A percentile compares a stretch with the other conserved stretches of the same genome.
Evolutionary conservation across 2,329 filamentous ascomycete species (phyloP).

Genomic region (Trichoderma gracile): DNA sequence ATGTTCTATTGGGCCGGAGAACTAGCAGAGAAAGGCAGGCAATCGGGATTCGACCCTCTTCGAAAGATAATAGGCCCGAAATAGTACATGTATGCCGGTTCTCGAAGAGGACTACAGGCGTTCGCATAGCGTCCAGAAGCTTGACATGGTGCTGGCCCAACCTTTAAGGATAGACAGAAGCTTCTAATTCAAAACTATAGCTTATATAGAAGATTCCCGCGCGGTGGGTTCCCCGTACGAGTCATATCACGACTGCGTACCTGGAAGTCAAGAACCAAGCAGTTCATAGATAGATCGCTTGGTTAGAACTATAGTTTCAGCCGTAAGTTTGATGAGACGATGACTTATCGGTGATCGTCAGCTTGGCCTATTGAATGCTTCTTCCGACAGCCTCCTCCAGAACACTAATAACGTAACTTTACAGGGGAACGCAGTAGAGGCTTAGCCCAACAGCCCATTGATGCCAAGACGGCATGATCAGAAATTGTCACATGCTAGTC

Average conservation of each 20-base stretch:
- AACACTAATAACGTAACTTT: no score
- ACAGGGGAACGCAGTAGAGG: no score
- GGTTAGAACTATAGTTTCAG: no score
- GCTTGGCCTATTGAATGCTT: no score
- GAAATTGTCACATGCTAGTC: neutral
- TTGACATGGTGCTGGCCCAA: neutral
- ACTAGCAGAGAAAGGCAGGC: neutral
- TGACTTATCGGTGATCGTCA: no score
- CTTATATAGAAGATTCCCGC: neutral
- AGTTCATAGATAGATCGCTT: no score
- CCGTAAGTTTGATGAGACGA: no score
- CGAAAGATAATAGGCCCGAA: neutral
- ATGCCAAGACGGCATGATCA: conserved; percentile 4
- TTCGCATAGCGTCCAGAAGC: neutral
- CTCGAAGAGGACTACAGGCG: neutral
- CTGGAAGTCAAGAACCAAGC: no score
- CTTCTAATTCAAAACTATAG: conserved; percentile 3
- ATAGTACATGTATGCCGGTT: neutral
- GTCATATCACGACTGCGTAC: no score
- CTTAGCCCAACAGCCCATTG: neutral
- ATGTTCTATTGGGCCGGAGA: neutral
- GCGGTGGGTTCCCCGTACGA: neutral
- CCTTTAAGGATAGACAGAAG: conserved; percentile 9
- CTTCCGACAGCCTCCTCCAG: no score
- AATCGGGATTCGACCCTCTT: neutral